Evolutionary conservation across 768 basidiomycete genomes (phyloP), one percentile per base, ranked within the genome.

Genomic region (Porpolomopsis calyptriformis): DNA sequence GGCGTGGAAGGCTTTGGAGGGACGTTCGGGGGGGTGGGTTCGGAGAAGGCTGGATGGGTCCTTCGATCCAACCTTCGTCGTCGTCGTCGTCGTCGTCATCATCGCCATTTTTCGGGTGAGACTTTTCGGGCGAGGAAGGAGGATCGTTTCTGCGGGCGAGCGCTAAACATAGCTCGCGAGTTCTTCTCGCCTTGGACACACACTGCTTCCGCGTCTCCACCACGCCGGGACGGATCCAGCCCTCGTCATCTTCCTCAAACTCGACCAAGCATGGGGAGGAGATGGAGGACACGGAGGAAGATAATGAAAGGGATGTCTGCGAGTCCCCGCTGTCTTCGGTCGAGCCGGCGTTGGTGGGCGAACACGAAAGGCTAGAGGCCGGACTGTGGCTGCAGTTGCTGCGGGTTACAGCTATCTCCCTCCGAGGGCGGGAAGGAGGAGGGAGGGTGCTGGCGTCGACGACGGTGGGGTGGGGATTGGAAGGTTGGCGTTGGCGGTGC

Each of bases 81-180:
- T 34, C 10, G 14, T n/a, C 7, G 9, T n/a, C 16, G 37, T 18
- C 24, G 10, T 24, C n/a, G 45, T 46, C 45, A 40, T 22, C 23
- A 31, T n/a, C n/a, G n/a, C n/a, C n/a, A n/a, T n/a, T n/a, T n/a
- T n/a, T n/a, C n/a, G n/a, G n/a, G n/a, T n/a, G n/a, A n/a, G n/a
- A n/a, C n/a, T n/a, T 4, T 5, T 7, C 12, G 22, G 27, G 22
- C 10, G 40, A n/a, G 7, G 48, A 4, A 18, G n/a, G 11, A 19
- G 53, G 39, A 12, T 50, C 49, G 24, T 33, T 16, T 26, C 40
- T 64, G 59, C 37, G 66, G 59, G 6, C 64, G 65, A 72, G 60
- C 4, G 68, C 70, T 12, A 69, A 55, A 51, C 70, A 67, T 1
- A 72, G 55, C 26, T 69, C 69, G n/a, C 67, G 60, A 1, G 68